Evolutionary conservation across 495 filamentous ascomycete genomes (phyloP).

Genomic region (Aspergillus steynii): DNA sequence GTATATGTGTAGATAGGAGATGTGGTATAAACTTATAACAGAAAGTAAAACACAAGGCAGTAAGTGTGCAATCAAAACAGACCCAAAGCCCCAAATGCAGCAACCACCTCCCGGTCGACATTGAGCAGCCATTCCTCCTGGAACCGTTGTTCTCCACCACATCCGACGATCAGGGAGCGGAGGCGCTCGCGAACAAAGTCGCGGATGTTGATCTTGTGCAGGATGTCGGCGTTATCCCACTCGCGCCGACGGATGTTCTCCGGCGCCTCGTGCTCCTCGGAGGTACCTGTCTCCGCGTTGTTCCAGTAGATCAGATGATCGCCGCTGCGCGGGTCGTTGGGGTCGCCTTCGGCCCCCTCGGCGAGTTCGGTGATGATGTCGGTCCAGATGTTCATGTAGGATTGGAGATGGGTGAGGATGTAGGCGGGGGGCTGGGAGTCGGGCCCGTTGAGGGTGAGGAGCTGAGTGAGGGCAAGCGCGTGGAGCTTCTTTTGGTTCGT

Average conservation of each 20-base stretch:
- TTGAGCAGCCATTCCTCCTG: conserved; percentile 78
- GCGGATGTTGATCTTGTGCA: conserved; percentile 69
- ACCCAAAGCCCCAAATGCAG: conserved; percentile 61
- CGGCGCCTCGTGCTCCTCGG: conserved; percentile 58
- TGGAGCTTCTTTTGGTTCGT: conserved; percentile 76
- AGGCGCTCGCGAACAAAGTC: conserved; percentile 70
- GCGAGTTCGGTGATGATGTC: conserved; percentile 63
- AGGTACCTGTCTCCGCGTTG: conserved; percentile 30
- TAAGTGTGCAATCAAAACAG: conserved; percentile 28
- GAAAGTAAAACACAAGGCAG: not conserved
- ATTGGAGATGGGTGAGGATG: conserved; percentile 62
- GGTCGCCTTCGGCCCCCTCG: conserved; percentile 45
- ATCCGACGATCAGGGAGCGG: conserved; percentile 59
- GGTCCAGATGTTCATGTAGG: conserved; percentile 69
- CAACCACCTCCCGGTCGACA: conserved; percentile 79
- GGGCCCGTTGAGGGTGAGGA: conserved; percentile 64
- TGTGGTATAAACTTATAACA: not conserved
- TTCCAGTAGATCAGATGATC: conserved; percentile 58
- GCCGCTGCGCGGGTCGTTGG: conserved; percentile 36
- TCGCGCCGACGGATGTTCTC: conserved; percentile 58
- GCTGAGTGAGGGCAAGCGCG: conserved; percentile 75
- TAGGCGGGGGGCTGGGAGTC: conserved; percentile 49
- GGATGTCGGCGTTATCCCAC: conserved; percentile 62
- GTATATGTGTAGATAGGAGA: not conserved
- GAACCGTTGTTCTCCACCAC: conserved; percentile 74